Conservation (phyloP, 306 rosid genomes). For the Pyrus bretschneideri region DNA sequence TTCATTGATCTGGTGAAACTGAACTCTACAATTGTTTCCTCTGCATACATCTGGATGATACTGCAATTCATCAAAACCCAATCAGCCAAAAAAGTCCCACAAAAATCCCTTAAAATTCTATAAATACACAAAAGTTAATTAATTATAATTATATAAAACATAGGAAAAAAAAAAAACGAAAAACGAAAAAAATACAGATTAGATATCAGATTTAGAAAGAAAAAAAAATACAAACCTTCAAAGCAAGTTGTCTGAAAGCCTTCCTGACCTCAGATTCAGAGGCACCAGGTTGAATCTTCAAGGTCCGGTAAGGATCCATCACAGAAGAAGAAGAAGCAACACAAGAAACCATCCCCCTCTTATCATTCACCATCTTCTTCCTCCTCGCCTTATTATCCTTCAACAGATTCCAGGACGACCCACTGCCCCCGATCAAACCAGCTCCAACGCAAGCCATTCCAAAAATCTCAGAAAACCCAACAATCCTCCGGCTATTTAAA, state of each 20-base stretch:
- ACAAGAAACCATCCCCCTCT: conserved; percentile 29
- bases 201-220: neutral
- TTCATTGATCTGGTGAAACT: conserved; percentile 74
- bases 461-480: neutral
- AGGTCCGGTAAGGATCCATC: conserved; percentile 65
- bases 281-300: conserved; percentile 57
- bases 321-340: conserved; percentile 45
- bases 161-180: neutral
- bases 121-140: neutral
- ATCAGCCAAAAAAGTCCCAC: neutral
- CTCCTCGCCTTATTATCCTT: conserved; percentile 18
- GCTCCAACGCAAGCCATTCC: conserved; percentile 49
- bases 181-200: neutral
- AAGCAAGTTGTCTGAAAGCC: conserved; percentile 83
- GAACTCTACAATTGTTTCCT: conserved; percentile 70
- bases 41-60: conserved; percentile 92
- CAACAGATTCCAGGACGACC: conserved; percentile 44
- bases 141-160: neutral
- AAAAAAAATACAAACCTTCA: conserved; percentile 40
- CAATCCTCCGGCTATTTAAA: conserved; percentile 20
- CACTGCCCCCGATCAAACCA: conserved; percentile 43
- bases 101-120: neutral
- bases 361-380: conserved; percentile 12
- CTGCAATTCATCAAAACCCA: conserved; percentile 26
- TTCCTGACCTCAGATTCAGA: conserved; percentile 84